A percentile compares a stretch with the other conserved stretches of the same genome.
These are phyloP conservation scores for Nannochloropsis gaditana DNA, from an alignment of 108 stramenopile species.

Conservation along the genomic window DNA sequence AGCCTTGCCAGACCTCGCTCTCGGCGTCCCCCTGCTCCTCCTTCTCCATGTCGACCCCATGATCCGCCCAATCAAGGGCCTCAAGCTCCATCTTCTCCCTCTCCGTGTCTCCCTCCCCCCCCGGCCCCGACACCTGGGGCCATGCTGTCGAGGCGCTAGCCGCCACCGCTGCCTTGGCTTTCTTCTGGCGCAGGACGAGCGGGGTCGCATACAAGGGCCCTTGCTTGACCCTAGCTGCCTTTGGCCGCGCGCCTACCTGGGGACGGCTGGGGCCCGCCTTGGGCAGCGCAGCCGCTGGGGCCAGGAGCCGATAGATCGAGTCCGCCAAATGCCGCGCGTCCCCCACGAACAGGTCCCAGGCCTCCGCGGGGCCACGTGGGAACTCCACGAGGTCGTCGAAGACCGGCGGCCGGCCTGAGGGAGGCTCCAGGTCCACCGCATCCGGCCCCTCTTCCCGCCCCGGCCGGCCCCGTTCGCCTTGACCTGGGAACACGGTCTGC, in stretches of 20 bases:
- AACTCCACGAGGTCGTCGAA: conserved; percentile 12
- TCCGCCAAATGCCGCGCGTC: neutral
- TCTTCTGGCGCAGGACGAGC: neutral
- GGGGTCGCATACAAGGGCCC: neutral
- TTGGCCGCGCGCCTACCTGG: neutral
- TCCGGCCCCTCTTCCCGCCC: neutral
- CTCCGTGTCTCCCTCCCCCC: neutral
- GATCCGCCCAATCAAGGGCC: neutral
- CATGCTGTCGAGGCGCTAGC: neutral
- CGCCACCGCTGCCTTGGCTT: neutral
- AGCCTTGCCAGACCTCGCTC: neutral
- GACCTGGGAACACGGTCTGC: neutral
- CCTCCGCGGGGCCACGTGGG: neutral
- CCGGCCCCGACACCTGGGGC: neutral
- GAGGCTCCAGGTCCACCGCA: neutral
- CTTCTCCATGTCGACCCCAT: neutral
- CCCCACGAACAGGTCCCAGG: neutral
- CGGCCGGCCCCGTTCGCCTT: neutral
- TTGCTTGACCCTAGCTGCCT: neutral
- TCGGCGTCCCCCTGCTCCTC: neutral
- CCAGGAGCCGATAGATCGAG: neutral
- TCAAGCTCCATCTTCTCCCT: neutral
- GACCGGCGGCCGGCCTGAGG: neutral
- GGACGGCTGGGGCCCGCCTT: conserved; percentile 2
- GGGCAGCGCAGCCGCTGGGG: neutral